Percentiles rank a stretch among this genome's conserved stretches.
Conservation (phyloP, 108 stramenopile species). For the Ochromonas danica region DNA sequence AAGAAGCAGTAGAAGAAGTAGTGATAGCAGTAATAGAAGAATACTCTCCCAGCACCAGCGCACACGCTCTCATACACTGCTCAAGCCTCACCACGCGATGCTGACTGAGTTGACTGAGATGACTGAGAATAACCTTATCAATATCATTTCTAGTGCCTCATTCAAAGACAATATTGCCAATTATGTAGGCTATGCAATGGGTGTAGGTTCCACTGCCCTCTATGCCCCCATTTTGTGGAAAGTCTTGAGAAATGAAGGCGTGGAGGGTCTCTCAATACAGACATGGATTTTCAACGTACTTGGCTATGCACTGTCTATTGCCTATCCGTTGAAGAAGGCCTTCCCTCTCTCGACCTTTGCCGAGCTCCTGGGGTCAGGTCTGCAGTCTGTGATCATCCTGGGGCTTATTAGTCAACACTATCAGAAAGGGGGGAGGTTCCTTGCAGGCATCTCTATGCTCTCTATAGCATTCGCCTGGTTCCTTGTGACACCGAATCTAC, state of each 20-base stretch:
- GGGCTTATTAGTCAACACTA: background rate
- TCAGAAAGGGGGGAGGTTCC: background rate
- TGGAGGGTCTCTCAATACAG: background rate
- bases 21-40: too few relatives aligned
- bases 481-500: background rate
- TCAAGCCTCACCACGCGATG: too few relatives aligned
- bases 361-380: background rate
- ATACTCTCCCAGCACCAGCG: too few relatives aligned
- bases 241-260: background rate
- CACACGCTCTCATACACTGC: too few relatives aligned
- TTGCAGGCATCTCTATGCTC: background rate
- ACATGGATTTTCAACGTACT: slow-evolving; percentile 21
- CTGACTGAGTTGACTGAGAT: too few relatives aligned
- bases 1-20: too few relatives aligned
- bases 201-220: background rate
- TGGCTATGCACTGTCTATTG: background rate
- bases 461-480: background rate
- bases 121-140: too few relatives aligned
- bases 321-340: background rate
- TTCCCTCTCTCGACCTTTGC: background rate
- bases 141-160: too few relatives aligned
- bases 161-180: too few relatives aligned
- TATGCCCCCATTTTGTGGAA: background rate
- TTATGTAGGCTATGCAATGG: background rate
- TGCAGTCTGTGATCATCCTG: background rate